A percentile compares a stretch with the other conserved stretches of the same genome.
Evolutionary conservation across 257 asterid species (phyloP).

Genomic region (Solanum paucissectum): DNA sequence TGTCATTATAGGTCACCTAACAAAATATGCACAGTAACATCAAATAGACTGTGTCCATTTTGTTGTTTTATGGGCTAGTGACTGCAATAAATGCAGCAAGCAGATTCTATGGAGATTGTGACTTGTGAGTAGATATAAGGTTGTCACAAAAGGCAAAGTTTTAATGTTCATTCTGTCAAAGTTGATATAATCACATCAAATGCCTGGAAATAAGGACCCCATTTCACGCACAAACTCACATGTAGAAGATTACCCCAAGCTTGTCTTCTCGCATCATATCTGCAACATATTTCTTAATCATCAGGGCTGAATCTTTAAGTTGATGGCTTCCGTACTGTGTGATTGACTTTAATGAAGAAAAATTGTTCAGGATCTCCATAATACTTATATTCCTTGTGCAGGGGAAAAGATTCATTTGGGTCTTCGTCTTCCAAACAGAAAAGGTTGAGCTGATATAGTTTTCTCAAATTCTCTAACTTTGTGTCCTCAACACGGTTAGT

Average conservation of each 20-base stretch:
- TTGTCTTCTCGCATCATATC: background rate
- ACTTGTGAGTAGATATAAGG: too few species aligned
- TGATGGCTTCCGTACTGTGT: background rate
- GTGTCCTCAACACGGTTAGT: background rate
- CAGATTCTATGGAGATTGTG: background rate
- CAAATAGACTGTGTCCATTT: background rate
- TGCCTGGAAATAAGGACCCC: too few species aligned
- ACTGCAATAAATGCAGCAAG: background rate
- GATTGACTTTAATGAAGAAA: background rate
- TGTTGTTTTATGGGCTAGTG: background rate
- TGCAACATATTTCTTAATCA: background rate
- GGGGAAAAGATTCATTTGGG: background rate
- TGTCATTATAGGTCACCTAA: background rate
- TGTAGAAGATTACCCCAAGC: background rate
- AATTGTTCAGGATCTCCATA: background rate
- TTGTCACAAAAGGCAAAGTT: too few species aligned
- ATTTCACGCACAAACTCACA: background rate
- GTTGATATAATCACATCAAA: background rate
- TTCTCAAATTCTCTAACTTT: background rate
- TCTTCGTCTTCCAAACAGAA: background rate
- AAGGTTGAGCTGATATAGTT: background rate
- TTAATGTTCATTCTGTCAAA: background rate
- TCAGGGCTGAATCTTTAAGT: too few species aligned
- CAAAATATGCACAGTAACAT: background rate
- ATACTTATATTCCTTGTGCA: background rate